phyloP scores from a whole-genome alignment of 257 asterid genomes.

The Datura wrightii region DNA sequence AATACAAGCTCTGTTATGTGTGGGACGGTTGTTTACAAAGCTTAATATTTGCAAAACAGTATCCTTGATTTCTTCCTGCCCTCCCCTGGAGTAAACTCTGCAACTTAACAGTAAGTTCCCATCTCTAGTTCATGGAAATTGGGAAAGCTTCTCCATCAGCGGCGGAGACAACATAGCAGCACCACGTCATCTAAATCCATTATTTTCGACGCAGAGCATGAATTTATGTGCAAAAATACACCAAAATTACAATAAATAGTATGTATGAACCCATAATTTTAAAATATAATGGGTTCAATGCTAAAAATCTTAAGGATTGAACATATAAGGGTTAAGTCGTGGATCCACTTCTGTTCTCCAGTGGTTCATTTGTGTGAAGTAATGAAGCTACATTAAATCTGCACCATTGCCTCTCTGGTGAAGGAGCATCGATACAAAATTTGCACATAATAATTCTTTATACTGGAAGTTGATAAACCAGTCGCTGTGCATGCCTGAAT shows the following conservation, averaged over 20 bases:
- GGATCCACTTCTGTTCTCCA: not conserved
- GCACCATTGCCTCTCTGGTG: too few species aligned
- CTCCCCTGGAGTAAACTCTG: not conserved
- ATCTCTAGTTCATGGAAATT: not conserved
- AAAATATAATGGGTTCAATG: not conserved
- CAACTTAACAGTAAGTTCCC: not conserved
- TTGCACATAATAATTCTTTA: too few species aligned
- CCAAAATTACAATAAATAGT: too few species aligned
- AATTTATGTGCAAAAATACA: too few species aligned
- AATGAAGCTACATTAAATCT: too few species aligned
- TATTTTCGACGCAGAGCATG: not conserved
- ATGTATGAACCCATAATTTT: not conserved
- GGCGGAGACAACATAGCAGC: not conserved
- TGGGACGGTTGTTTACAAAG: not conserved
- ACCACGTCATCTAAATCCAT: not conserved
- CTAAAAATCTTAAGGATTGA: not conserved
- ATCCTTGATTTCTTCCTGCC: conserved; percentile 8
- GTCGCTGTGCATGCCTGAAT: too few species aligned
- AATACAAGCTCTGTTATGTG: not conserved
- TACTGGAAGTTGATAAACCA: too few species aligned
- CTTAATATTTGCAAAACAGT: not conserved
- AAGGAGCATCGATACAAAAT: too few species aligned
- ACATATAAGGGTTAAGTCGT: not conserved
- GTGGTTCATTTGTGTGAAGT: too few species aligned
- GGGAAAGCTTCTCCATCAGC: not conserved